Base-by-base conservation (phyloP, 345 rosid species). In the Raphanus raphanistrum region DNA sequence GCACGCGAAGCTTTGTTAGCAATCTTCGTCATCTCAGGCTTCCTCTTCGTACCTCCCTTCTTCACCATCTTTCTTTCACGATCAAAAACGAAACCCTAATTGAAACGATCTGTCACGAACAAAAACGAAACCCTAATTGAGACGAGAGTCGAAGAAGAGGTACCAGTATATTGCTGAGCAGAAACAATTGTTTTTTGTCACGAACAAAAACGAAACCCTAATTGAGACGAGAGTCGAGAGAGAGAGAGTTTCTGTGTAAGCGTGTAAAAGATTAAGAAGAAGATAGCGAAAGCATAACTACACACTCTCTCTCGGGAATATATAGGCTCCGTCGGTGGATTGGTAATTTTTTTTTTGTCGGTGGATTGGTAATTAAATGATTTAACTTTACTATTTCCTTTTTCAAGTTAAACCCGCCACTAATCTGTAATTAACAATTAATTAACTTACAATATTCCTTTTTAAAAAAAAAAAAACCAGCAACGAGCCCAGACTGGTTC, bases 41-140 rank as follows among this genome's bases (percentile, higher is more conserved):
- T 70, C 17, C 64, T 62, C 67, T 68, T 75, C 1, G 52, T 66
- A 13, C 52, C 52, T 45, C 78, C 78, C 38, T 17, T 63, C 45
- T 17, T 63, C 45, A 7, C 67, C 45, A 63, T 63, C 7, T 3
- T 7, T 54, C 2, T 55, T 7, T 8, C 52, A 45, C 52, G 6
- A 45, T 3, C 52, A 10, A 35, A 28, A 33, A 45, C 43, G 2
- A 62, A 62, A 62, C 66, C 66, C 41, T 62, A 62, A 31, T 31
- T 62, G 5, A 43, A 6, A 41, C 48, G 11, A 10, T 21, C 21
- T 21, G 0, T 21, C 21, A 21, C 21, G 21, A 21, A 21, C 21
- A 21, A 21, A 1, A 21, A 41, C 41, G 2, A 61, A 61, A 61
- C 38, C 66, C 38, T 61, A 61, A 31, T 31, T 61, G 13, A 41